A percentile compares a stretch with the other conserved stretches of the same genome.
These are phyloP conservation scores for Boletales sp. DNA, from an alignment of 768 basidiomycete genomes.

Conservation along the genomic window DNA sequence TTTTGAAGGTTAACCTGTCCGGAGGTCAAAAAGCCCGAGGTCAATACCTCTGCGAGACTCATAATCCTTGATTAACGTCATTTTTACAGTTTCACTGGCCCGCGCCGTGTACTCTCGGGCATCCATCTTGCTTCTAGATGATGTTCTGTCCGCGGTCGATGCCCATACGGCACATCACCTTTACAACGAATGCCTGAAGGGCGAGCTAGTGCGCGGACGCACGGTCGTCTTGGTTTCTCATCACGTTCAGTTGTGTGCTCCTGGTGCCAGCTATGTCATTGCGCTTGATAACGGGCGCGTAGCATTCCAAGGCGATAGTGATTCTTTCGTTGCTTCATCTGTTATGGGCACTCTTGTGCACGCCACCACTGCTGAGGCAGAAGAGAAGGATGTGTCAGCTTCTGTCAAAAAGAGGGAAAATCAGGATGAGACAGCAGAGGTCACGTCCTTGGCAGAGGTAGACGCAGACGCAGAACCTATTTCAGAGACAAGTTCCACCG, in stretches of 20 bases:
- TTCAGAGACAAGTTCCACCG: constrained; percentile 45
- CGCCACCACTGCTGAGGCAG: constrained; percentile 39
- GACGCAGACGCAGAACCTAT: constrained; percentile 20
- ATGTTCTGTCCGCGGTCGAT: constrained; percentile 75
- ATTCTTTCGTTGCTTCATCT: constrained; percentile 63
- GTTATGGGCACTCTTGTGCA: constrained; percentile 67
- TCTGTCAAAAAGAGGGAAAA: constrained; percentile 7
- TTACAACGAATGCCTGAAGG: constrained; percentile 72
- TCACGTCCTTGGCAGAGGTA: constrained; percentile 18
- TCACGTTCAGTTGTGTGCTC: constrained; percentile 84
- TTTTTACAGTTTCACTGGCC: constrained; percentile 57
- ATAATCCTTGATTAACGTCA: not conserved
- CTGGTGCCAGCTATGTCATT: constrained; percentile 78
- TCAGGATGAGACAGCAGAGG: constrained; percentile 11
- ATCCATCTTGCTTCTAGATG: constrained; percentile 77
- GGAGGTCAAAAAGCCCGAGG: constrained; percentile 70
- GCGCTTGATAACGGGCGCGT: constrained; percentile 71
- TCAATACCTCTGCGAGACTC: constrained; percentile 19
- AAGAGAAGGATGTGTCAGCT: constrained; percentile 39
- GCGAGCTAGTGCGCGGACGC: constrained; percentile 71
- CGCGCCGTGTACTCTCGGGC: constrained; percentile 90
- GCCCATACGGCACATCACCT: constrained; percentile 83
- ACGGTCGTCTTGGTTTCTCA: constrained; percentile 92
- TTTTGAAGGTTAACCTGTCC: constrained; percentile 26
- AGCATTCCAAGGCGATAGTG: constrained; percentile 63